Evolutionary conservation across 2,329 filamentous ascomycete species (phyloP).

Genomic region (Pseudogymnoascus destructans): DNA sequence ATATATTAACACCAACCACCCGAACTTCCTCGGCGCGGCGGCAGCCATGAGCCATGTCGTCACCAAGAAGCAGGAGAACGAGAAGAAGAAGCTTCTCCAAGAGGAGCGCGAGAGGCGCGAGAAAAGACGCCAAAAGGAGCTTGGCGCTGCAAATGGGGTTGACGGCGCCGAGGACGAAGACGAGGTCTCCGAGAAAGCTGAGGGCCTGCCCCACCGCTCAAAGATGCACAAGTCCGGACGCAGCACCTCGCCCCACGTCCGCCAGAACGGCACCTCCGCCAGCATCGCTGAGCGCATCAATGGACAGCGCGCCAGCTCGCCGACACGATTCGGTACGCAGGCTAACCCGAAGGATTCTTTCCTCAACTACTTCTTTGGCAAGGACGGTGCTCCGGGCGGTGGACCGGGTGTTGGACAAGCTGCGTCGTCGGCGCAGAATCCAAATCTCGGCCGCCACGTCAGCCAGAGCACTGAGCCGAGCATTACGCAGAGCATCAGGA

Average conservation of each 20-base stretch:
- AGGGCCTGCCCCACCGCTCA: conserved; percentile 47
- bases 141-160: conserved; percentile 61
- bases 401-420: conserved; percentile 28
- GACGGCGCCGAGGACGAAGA: conserved; percentile 52
- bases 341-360: conserved; percentile 72
- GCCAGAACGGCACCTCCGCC: conserved; percentile 45
- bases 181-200: conserved; percentile 36
- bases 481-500: conserved; percentile 71
- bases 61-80: conserved; percentile 83
- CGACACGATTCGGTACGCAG: conserved; percentile 47
- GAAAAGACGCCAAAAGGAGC: conserved; percentile 67
- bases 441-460: conserved; percentile 48
- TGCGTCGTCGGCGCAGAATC: conserved; percentile 24
- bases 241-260: conserved; percentile 72
- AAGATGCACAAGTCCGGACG: conserved; percentile 37
- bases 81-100: conserved; percentile 65
- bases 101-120: conserved; percentile 83
- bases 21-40: conserved; percentile 92
- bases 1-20: conserved; percentile 99
- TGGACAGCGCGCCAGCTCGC: conserved; percentile 47
- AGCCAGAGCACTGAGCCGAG: conserved; percentile 69
- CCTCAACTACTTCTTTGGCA: conserved; percentile 97
- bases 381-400: conserved; percentile 55
- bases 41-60: conserved; percentile 97
- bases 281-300: conserved; percentile 55